Evolutionary conservation across 2,329 filamentous ascomycete genomes (phyloP).

Genomic region (Cytospora schulzeri): DNA sequence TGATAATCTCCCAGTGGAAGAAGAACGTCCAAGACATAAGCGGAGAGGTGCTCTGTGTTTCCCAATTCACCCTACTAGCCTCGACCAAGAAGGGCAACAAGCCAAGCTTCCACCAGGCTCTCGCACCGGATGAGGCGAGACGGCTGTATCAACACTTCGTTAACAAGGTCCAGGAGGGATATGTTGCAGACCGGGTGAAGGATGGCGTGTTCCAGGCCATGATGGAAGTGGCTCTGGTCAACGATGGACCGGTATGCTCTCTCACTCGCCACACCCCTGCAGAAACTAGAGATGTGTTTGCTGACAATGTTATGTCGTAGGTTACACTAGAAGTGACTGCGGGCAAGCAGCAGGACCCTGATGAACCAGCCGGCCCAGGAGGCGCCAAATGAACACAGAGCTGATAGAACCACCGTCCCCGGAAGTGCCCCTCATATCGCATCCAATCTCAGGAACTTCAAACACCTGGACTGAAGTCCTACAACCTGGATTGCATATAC

Average conservation of each 20-base stretch:
- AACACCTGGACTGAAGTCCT: not conserved
- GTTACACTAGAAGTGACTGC: constrained; percentile 39
- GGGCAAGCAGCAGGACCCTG: constrained; percentile 18
- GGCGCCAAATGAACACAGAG: not conserved
- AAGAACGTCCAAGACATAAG: constrained; percentile 82
- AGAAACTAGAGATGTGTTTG: constrained; percentile 11
- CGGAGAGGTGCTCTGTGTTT: constrained; percentile 95
- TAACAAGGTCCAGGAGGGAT: constrained; percentile 70
- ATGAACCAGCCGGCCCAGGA: constrained; percentile 6
- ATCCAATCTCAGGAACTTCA: not conserved
- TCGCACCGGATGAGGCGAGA: constrained; percentile 75
- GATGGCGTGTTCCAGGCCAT: constrained; percentile 98
- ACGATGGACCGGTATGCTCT: constrained; percentile 69
- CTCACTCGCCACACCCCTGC: not conserved
- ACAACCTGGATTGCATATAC: too few species aligned
- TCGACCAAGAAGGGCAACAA: constrained; percentile 95
- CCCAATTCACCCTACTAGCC: constrained; percentile 92
- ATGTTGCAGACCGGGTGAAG: constrained; percentile 76
- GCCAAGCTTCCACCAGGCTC: constrained; percentile 90
- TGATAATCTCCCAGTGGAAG: constrained; percentile 70
- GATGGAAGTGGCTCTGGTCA: constrained; percentile 95
- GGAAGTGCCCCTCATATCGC: not conserved
- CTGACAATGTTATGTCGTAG: constrained; percentile 31
- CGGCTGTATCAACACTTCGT: constrained; percentile 84
- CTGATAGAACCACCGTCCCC: not conserved